phyloP scores from a whole-genome alignment of 495 filamentous ascomycete genomes.

The Trichocladium uniseriatum region DNA sequence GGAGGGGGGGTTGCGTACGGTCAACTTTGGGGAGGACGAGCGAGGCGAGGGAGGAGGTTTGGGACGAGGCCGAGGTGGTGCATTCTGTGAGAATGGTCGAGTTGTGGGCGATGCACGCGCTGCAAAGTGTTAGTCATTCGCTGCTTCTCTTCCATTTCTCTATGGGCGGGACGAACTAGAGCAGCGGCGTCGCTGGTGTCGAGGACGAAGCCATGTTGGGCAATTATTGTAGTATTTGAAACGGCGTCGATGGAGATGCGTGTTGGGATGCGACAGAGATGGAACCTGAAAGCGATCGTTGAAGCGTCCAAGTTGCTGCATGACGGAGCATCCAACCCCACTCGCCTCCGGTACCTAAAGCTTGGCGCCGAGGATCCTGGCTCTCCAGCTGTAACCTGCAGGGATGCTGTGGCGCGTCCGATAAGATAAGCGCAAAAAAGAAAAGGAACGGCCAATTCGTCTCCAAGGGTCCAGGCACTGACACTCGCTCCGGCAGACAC shows the following conservation, averaged over 20 bases:
- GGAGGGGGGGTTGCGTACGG: conserved; percentile 21
- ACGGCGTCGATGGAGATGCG: neutral
- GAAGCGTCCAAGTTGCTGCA: too few relatives aligned
- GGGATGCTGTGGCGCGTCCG: neutral
- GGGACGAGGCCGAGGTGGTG: conserved; percentile 65
- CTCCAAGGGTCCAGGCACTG: too few relatives aligned
- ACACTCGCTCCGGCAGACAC: too few relatives aligned
- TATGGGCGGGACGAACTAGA: conserved; percentile 53
- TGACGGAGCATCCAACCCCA: too few relatives aligned
- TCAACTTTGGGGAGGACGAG: conserved; percentile 92
- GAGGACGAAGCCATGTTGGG: conserved; percentile 70
- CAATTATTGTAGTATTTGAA: neutral
- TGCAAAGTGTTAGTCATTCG: conserved; percentile 32
- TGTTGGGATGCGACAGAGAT: neutral
- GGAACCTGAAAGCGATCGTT: too few relatives aligned
- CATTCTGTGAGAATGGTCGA: conserved; percentile 89
- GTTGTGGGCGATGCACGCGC: conserved; percentile 83
- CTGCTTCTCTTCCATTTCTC: neutral
- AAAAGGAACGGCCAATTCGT: too few relatives aligned
- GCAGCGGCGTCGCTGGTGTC: conserved; percentile 59
- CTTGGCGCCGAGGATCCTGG: too few relatives aligned
- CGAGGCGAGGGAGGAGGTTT: conserved; percentile 76
- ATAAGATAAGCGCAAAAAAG: neutral
- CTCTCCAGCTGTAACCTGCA: too few relatives aligned
- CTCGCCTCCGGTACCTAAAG: too few relatives aligned